Evolutionary conservation across 495 filamentous ascomycete genomes (phyloP), one percentile per base, ranked within the genome.

Genomic region (Neurospora sp.): DNA sequence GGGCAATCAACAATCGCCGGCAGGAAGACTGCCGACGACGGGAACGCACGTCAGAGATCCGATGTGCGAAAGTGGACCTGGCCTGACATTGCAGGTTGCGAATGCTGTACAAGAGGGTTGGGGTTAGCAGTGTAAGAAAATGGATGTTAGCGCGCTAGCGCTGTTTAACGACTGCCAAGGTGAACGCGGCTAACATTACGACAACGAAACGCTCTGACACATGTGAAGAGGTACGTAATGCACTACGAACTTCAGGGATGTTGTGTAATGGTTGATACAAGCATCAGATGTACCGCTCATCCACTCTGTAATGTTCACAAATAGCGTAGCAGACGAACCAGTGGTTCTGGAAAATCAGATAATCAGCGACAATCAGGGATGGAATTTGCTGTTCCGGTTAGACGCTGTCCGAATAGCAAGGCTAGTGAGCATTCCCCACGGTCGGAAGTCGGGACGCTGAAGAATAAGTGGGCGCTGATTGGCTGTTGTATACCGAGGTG

Each of bases 401-500:
- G 27, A 27, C 53, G 3, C 53, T 65, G 53, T 65, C 27, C 27
- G 14, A 14, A 65, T 65, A 65, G 53, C 27, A 35, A 1, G 27
- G 53, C 27, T 35, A 65, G 53, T 65, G 53, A 27, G 53, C 53
- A 35, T 65, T 65, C 53, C 53, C 53, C 53, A 65, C 53, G 53
- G 53, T 65, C 53, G 53, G 53, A 65, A 65, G 53, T 35, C 53
- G 53, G 53, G 53, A 65, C 53, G 53, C 53, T 65, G 53, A 65
- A 65, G 53, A 65, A 65, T 65, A 35, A 14, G 27, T 35, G 22
- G 45, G 41, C 65, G 7, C n/a, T 73, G 48, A 79, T 79, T 79
- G 78, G 78, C 40, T 72, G 48, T 14, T 31, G 27, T 76, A 69
- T 77, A 48, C 78, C 78, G 78, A 79, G 76, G 77, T 76, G 71